A percentile compares a stretch with the other conserved stretches of the same genome.
These are phyloP conservation scores for Saturnispora kantuleensis DNA, from an alignment of 805 yeast genomes.

Conservation along the genomic window DNA sequence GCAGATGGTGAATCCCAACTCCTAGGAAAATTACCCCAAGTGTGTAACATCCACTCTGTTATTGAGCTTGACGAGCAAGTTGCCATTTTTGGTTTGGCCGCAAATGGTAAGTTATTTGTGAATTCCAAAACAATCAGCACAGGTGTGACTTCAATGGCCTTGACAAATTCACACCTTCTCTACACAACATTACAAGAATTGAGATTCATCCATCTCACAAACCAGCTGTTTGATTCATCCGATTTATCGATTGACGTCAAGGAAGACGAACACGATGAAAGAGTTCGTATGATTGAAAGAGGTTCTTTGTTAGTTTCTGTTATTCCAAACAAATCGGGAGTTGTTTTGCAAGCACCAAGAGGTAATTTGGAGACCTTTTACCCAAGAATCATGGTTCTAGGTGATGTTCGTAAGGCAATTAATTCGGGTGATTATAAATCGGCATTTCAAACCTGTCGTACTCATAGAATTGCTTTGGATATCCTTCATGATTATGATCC, in stretches of 20 bases:
- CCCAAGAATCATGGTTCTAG: conserved; percentile 85
- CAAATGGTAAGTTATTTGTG: conserved; percentile 64
- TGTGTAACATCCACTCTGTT: conserved; percentile 55
- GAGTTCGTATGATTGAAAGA: conserved; percentile 81
- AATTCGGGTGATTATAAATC: conserved; percentile 43
- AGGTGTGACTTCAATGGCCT: conserved; percentile 73
- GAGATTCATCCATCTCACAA: conserved; percentile 62
- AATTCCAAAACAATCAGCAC: conserved; percentile 49
- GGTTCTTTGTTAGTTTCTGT: conserved; percentile 79
- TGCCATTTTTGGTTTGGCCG: conserved; percentile 54
- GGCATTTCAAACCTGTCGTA: conserved; percentile 81
- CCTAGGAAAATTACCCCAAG: conserved; percentile 51
- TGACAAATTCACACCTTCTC: conserved; percentile 61
- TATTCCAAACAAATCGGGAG: conserved; percentile 74
- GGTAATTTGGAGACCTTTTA: conserved; percentile 92
- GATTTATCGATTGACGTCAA: conserved; percentile 9
- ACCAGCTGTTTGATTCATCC: conserved; percentile 16
- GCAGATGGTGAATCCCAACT: conserved; percentile 7
- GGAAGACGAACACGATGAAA: conserved; percentile 50
- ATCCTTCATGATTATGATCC: conserved; percentile 84
- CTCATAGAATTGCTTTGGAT: conserved; percentile 87
- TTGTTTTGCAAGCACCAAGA: conserved; percentile 86
- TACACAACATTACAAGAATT: conserved; percentile 83
- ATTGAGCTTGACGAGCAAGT: conserved; percentile 15
- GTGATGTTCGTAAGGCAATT: conserved; percentile 69